Percentiles rank a stretch among this genome's conserved stretches.
Evolutionary conservation across 2,329 filamentous ascomycete genomes (phyloP).

Genomic region (Fusarium solani-melongenae): DNA sequence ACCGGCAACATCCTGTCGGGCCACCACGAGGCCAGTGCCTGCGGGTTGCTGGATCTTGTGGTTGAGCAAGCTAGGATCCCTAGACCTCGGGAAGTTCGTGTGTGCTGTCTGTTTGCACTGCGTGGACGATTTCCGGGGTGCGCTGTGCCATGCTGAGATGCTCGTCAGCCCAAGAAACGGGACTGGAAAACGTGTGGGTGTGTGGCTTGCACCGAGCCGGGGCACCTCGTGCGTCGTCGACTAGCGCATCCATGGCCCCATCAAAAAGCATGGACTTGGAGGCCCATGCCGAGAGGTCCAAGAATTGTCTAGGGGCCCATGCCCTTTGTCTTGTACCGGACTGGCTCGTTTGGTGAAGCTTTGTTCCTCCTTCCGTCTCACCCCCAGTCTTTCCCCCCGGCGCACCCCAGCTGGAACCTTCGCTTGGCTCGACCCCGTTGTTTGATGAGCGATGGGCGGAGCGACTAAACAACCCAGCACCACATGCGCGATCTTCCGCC

Average conservation of each 20-base stretch:
- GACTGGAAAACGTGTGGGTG: constrained; percentile 31
- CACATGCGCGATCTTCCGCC: constrained; percentile 50
- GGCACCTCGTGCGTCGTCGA: constrained; percentile 46
- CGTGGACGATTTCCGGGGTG: constrained; percentile 15
- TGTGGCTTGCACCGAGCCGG: constrained; percentile 43
- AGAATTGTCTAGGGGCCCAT: constrained; percentile 6
- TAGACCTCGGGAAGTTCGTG: constrained; percentile 5
- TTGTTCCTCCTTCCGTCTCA: constrained; percentile 16
- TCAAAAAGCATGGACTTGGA: constrained; percentile 32
- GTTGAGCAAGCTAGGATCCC: constrained; percentile 22
- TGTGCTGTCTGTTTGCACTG: constrained; percentile 8
- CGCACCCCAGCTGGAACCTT: constrained; percentile 1
- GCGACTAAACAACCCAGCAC: constrained; percentile 38
- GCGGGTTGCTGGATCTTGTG: neutral
- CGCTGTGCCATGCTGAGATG: constrained; percentile 20
- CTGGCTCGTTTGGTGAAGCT: constrained; percentile 15
- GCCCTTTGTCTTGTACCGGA: constrained; percentile 16
- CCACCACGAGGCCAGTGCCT: constrained; percentile 27
- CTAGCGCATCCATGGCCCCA: constrained; percentile 37
- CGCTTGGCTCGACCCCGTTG: constrained; percentile 14
- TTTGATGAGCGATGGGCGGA: constrained; percentile 34
- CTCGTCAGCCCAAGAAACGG: constrained; percentile 30
- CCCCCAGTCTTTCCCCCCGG: constrained; percentile 14
- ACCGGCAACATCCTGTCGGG: constrained; percentile 6
- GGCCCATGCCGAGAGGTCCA: constrained; percentile 21